Conservation (phyloP, 208 protist species). For the Acanthamoeba triangularis region DNA sequence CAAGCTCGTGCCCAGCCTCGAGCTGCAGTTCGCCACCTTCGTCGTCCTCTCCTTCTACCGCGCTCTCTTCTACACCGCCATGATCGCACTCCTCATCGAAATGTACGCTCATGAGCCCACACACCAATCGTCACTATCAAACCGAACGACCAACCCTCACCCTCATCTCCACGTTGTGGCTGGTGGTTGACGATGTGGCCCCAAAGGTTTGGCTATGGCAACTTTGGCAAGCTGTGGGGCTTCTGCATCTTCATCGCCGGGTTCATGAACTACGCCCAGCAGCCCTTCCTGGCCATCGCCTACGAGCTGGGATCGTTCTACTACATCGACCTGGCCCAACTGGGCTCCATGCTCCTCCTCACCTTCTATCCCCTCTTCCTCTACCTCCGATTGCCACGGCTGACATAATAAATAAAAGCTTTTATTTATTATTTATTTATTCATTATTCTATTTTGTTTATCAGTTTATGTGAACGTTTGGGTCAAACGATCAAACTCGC, state of each 20-base stretch:
- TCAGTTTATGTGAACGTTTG: too few relatives aligned
- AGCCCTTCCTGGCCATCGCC: not conserved
- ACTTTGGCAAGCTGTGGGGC: slow-evolving; percentile 27
- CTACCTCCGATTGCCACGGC: not conserved
- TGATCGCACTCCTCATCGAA: not conserved
- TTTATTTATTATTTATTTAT: too few relatives aligned
- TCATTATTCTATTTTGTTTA: too few relatives aligned
- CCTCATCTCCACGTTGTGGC: not conserved
- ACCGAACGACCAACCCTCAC: too few relatives aligned
- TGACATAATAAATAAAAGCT: not conserved
- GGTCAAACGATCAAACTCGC: not conserved
- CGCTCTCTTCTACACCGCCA: not conserved
- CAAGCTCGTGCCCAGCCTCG: not conserved
- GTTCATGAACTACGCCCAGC: not conserved
- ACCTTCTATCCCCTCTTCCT: not conserved
- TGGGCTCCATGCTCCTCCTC: not conserved
- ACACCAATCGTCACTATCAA: too few relatives aligned
- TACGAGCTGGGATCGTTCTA: not conserved
- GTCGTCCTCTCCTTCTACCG: not conserved
- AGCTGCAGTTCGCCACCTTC: not conserved
- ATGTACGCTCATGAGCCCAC: not conserved
- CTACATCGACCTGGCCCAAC: not conserved
- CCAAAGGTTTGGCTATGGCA: not conserved
- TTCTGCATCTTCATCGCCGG: not conserved
- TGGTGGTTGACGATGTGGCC: not conserved